Base-by-base conservation (phyloP, 176 grass and related monocot genomes). In the Carex littledalei region DNA sequence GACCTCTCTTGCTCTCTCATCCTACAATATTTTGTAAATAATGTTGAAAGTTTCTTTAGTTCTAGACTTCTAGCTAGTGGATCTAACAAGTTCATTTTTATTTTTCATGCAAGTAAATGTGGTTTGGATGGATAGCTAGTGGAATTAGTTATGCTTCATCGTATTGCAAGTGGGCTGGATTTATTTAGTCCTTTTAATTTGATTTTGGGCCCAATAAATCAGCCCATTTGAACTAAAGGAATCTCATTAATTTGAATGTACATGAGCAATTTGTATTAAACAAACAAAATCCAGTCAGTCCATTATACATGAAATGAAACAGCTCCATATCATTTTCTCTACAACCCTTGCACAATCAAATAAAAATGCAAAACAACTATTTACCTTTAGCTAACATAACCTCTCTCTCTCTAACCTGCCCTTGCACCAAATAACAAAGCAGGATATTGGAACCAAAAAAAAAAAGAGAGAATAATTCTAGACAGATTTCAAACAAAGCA, bases 401-500 rank as follows among this genome's bases (percentile, higher is more conserved):
- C 11, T 16, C 45, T 39, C 37, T 39, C 37, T 39, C 37, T 53
- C 45, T 29, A 53, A 2, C 72, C 41, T 70, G 64, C 22, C 61
- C 45, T 76, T 76, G 72, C 45, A 76, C 45, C 18, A 76, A 76
- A 76, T 76, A 76, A 53, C 45, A 54, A 29, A 76, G 45, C 72
- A 76, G 43, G 72, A 53, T 76, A 45, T 24, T 76, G 22, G 22
- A 53, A 76, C 72, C n/a, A n/a, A n/a, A 76, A 47, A 76, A 14
- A 76, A 6, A 75, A 54, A 76, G 53, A 75, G 26, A 74, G 3
- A 73, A 47, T 47, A 73, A 45, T 17, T 47, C 18, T 45, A 72
- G 18, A 45, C 66, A 68, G 72, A 91, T 37, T 68, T 68, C 15
- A 15, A 16, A 24, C 24, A 24, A 24, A 24, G 0, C 24, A 24